Conservation (phyloP, 192 early-diverging fungal genomes). For the Coemansia sp. region DNA sequence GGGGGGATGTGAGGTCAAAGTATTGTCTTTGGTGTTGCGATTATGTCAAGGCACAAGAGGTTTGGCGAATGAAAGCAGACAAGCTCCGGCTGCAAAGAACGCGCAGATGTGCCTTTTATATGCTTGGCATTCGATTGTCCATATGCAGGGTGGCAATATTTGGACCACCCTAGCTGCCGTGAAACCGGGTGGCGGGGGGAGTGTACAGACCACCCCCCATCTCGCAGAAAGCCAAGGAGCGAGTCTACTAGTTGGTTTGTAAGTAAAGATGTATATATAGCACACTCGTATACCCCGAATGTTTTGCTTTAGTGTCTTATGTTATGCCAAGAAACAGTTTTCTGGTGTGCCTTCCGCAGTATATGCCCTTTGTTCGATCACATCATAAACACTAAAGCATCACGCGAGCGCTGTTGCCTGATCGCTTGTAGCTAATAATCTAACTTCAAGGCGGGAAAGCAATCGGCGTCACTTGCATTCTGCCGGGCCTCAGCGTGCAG, state of each 20-base stretch:
- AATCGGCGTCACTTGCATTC: background rate
- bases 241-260: background rate
- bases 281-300: background rate
- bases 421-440: background rate
- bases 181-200: background rate
- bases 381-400: background rate
- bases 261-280: background rate
- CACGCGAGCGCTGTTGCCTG: background rate
- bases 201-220: background rate
- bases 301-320: too few species aligned
- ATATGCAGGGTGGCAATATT: slow-evolving; percentile 4
- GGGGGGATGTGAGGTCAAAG: background rate
- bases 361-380: background rate
- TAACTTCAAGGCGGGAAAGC: background rate
- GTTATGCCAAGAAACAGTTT: too few species aligned
- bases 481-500: background rate
- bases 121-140: background rate
- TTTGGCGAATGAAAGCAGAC: background rate
- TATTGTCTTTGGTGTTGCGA: background rate
- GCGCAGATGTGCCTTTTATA: slow-evolving; percentile 7
- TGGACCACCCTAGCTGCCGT: background rate
- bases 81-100: background rate
- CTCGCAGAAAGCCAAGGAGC: background rate
- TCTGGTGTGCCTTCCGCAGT: background rate
- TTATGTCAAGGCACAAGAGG: background rate